These are phyloP conservation scores for Phtheirospermum japonicum DNA, from an alignment of 257 asterid species.

Conservation along the genomic window DNA sequence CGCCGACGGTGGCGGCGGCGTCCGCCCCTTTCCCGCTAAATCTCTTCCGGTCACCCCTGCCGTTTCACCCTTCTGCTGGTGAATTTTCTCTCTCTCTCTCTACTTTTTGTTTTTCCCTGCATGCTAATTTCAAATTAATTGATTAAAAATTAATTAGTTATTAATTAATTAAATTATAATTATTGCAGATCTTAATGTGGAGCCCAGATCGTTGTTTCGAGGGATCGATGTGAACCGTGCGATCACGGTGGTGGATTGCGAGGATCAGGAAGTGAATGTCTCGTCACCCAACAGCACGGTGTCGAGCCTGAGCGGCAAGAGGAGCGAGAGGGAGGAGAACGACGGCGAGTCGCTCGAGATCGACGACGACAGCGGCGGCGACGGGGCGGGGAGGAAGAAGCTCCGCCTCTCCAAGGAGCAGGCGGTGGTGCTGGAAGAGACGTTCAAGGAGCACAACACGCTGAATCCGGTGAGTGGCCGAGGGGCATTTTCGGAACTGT, in stretches of 20 bases:
- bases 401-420: slow-evolving; percentile 91
- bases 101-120: background rate
- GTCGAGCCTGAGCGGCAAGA: slow-evolving; percentile 88
- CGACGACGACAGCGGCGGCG: slow-evolving; percentile 72
- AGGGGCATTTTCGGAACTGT: background rate
- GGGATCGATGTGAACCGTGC: slow-evolving; percentile 83
- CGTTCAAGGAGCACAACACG: slow-evolving; percentile 85
- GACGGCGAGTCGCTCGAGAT: slow-evolving; percentile 77
- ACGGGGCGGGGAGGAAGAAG: slow-evolving; percentile 80
- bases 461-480: slow-evolving; percentile 80
- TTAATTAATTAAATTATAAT: too few species aligned
- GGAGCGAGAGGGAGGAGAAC: slow-evolving; percentile 78
- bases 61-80: slow-evolving; percentile 23
- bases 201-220: slow-evolving; percentile 34
- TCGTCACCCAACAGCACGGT: slow-evolving; percentile 95
- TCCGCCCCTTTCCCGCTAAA: slow-evolving; percentile 50
- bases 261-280: slow-evolving; percentile 49
- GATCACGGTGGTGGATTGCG: slow-evolving; percentile 39
- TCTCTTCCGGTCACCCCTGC: slow-evolving; percentile 48
- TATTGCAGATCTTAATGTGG: slow-evolving; percentile 52
- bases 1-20: slow-evolving; percentile 19
- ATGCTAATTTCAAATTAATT: too few species aligned
- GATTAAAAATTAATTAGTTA: too few species aligned
- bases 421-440: slow-evolving; percentile 86
- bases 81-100: background rate